Conservation (phyloP, 495 filamentous ascomycete genomes). For the Hypoxylon trugodes region DNA sequence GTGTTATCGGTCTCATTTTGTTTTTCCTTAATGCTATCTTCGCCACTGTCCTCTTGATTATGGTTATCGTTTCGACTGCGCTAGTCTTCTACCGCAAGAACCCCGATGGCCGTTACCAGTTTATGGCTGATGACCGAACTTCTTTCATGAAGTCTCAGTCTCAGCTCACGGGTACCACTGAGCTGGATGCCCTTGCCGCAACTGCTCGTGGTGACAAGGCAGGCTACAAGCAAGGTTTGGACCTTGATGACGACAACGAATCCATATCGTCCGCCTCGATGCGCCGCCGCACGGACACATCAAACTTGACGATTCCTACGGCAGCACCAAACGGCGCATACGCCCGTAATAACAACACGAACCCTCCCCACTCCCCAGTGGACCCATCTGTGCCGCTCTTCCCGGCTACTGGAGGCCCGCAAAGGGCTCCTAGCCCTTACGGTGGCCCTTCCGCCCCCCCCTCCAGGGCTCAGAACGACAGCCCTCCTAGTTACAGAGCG, state of each 20-base stretch:
- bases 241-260: slow-evolving; percentile 81
- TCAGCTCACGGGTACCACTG: slow-evolving; percentile 76
- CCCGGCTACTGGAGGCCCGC: slow-evolving; percentile 24
- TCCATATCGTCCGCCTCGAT: slow-evolving; percentile 61
- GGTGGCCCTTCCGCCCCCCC: slow-evolving; percentile 19
- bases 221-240: slow-evolving; percentile 66
- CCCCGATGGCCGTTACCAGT: slow-evolving; percentile 94
- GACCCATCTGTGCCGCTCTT: slow-evolving; percentile 45
- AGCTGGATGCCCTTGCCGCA: slow-evolving; percentile 91
- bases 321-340: slow-evolving; percentile 21
- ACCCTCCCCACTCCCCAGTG: slow-evolving; percentile 36
- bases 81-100: slow-evolving; percentile 92
- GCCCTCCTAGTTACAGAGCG: slow-evolving; percentile 49
- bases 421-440: slow-evolving; percentile 44
- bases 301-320: slow-evolving; percentile 46
- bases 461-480: slow-evolving; percentile 45
- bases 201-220: slow-evolving; percentile 90
- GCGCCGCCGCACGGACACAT: slow-evolving; percentile 48
- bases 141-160: slow-evolving; percentile 98
- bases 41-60: slow-evolving; percentile 81
- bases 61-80: slow-evolving; percentile 85
- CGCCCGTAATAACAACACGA: slow-evolving; percentile 21
- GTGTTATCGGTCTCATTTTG: slow-evolving; percentile 93
- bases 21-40: slow-evolving; percentile 93
- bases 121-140: slow-evolving; percentile 94